Evolutionary conservation across 305 asterid genomes (phyloP), one percentile per base, ranked within the genome.

Genomic region (Fraxinus dipetala): DNA sequence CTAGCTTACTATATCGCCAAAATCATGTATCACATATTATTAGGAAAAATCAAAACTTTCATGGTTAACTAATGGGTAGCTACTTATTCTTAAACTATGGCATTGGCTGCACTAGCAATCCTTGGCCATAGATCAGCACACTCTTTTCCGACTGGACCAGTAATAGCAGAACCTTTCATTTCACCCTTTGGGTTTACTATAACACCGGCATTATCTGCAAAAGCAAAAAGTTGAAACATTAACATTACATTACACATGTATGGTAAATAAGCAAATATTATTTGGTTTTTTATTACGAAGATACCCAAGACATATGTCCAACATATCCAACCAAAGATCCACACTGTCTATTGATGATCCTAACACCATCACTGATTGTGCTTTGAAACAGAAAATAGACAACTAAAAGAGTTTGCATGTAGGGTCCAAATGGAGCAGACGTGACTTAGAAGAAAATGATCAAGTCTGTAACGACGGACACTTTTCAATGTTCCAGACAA

Each of bases 381-480:
- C 74, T 67, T 10, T 9, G n/a, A 67, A 28, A 28, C 6, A 24
- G 35, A 67, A 10, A 67, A 28, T 28, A 10, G 36, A 26, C 35
- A 28, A 30, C n/a, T 9, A 28, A 61, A 28, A 4, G 38, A 67
- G 72, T 31, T 78, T 18, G 48, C 8, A 83, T 92, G 76, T 92
- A 24, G 87, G 24, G 84, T 86, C 92, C 86, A 84, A 78, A 89
- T 91, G 97, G 91, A 90, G 91, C 91, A 87, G 88, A 88, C 83
- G 84, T 79, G 82, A 85, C 87, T 93, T 76, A 24, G 18, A 18
- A 75, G 72, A n/a, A 56, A 61, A 73, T 69, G 54, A 85, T 61
- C 82, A 86, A 90, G 82, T 81, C 91, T 82, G 93, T 88, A 92
- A 91, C 92, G 90, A 91, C 10, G 90, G 92, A 87, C 80, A 77